Percentiles rank a stretch among this genome's conserved stretches.
Evolutionary conservation across 2,329 filamentous ascomycete genomes (phyloP).

Genomic region (Ampelomyces quisqualis): DNA sequence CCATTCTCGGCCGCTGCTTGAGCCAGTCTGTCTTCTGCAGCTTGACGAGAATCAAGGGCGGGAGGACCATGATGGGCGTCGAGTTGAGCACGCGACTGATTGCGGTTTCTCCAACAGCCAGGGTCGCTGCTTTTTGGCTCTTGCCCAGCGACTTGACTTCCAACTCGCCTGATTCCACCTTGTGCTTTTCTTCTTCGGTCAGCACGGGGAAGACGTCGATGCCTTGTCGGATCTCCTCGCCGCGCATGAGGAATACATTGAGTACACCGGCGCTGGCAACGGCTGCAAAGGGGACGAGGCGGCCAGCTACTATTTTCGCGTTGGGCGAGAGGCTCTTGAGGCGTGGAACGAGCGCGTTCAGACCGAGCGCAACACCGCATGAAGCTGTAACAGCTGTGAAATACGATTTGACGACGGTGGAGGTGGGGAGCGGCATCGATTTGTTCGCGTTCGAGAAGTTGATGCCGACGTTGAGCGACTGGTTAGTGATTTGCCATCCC

Average conservation of each 20-base stretch:
- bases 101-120: conserved; percentile 92
- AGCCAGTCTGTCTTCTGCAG: conserved; percentile 85
- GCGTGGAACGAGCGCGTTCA: conserved; percentile 86
- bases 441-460: conserved; percentile 99
- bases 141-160: conserved; percentile 72
- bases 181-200: conserved; percentile 66
- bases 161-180: conserved; percentile 63
- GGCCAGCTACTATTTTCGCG: conserved; percentile 72
- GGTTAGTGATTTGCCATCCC: conserved; percentile 93
- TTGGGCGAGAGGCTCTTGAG: conserved; percentile 73
- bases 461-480: conserved; percentile 96
- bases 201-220: conserved; percentile 90
- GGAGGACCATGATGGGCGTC: conserved; percentile 95
- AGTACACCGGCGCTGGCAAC: conserved; percentile 88
- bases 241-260: conserved; percentile 97
- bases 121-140: conserved; percentile 79
- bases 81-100: conserved; percentile 89
- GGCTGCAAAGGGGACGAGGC: conserved; percentile 94
- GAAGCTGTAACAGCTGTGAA: conserved; percentile 87
- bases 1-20: conserved; percentile 71
- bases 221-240: conserved; percentile 88
- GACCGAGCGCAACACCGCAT: conserved; percentile 87
- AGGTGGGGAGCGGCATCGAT: conserved; percentile 79
- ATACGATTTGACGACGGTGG: conserved; percentile 85
- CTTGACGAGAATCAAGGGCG: conserved; percentile 79